Evolutionary conservation across 306 rosid species (phyloP).

Genomic region (Castanopsis chinensis): DNA sequence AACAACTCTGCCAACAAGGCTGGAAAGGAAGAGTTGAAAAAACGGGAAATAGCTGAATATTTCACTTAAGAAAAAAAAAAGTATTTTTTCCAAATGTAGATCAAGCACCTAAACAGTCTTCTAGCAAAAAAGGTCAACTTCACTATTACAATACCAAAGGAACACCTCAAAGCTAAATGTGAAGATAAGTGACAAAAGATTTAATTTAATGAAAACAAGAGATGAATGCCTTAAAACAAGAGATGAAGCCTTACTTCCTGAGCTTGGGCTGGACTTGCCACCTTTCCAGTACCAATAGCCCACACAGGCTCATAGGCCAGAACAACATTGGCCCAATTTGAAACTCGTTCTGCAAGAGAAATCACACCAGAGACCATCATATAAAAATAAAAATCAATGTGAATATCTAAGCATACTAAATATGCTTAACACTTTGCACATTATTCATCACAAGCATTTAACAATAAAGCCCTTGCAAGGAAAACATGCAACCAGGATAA

Average conservation of each 20-base stretch:
- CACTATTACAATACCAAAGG: neutral
- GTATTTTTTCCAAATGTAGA: neutral
- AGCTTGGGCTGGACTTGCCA: conserved; percentile 66
- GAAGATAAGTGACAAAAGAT: neutral
- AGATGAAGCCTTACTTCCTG: conserved; percentile 41
- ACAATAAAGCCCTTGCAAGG: neutral
- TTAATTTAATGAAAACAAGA: neutral
- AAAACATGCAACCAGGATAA: neutral
- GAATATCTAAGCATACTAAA: neutral
- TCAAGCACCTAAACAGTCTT: neutral
- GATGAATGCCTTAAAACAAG: neutral
- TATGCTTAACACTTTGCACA: neutral
- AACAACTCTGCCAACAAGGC: neutral
- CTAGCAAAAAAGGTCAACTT: neutral
- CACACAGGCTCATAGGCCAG: conserved; percentile 90
- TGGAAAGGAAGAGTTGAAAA: neutral
- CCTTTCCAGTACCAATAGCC: conserved; percentile 96
- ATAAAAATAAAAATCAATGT: neutral
- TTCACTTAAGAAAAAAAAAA: neutral
- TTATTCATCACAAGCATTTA: neutral
- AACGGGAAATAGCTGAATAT: neutral
- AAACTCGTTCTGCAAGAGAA: conserved; percentile 35
- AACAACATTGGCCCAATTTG: conserved; percentile 68
- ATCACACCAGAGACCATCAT: conserved; percentile 21
- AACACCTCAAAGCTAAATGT: neutral